A percentile compares a stretch with the other conserved stretches of the same genome.
Evolutionary conservation across 2,329 filamentous ascomycete genomes (phyloP).

Genomic region (Xylaria sp.): DNA sequence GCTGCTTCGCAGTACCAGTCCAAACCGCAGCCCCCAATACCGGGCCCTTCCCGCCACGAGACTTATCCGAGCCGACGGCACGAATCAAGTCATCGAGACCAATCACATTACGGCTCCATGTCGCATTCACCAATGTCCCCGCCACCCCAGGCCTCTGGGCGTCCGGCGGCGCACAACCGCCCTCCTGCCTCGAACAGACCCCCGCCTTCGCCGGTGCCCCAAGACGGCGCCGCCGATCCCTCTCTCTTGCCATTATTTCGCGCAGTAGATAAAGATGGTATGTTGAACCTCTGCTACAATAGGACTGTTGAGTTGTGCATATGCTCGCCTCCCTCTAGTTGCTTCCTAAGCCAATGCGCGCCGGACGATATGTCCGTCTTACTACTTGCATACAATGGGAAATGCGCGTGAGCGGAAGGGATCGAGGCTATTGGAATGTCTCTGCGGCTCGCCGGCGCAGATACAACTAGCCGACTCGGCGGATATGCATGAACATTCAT

Average conservation of each 20-base stretch:
- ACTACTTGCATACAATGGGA: background rate
- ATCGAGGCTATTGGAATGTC: background rate
- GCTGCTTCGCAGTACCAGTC: conserved; percentile 51
- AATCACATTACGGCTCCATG: conserved; percentile 26
- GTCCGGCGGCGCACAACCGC: conserved; percentile 53
- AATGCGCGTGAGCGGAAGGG: background rate
- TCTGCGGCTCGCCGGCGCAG: background rate
- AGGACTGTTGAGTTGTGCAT: background rate
- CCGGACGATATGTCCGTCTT: background rate
- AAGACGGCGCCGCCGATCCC: conserved; percentile 64
- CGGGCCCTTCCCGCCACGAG: conserved; percentile 43
- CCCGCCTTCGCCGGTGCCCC: conserved; percentile 67
- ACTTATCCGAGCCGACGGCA: conserved; percentile 34
- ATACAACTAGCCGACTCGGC: background rate
- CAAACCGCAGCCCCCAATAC: conserved; percentile 53
- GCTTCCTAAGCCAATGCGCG: background rate
- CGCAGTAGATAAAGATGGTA: conserved; percentile 86
- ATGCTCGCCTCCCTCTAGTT: background rate
- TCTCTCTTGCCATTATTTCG: conserved; percentile 84
- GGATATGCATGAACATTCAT: background rate
- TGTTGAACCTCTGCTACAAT: conserved; percentile 33
- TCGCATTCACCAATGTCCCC: conserved; percentile 52
- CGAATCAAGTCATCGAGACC: conserved; percentile 24
- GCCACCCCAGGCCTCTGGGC: conserved; percentile 52
- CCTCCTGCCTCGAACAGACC: conserved; percentile 65